Base-by-base conservation (phyloP, 805 yeast genomes). In the Sungouiozyma ichnusensis region DNA sequence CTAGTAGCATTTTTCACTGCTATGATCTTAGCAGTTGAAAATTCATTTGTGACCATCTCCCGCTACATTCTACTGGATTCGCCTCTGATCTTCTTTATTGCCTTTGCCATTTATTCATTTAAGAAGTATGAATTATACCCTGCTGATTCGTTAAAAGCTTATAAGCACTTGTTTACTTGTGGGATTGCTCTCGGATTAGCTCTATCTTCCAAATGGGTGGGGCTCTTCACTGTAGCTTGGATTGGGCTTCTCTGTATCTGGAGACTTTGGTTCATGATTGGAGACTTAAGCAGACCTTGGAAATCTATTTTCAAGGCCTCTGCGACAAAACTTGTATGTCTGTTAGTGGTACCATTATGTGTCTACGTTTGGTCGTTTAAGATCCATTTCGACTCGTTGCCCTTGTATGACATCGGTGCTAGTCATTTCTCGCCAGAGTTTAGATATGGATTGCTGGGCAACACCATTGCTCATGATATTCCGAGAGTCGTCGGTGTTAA, bases 191-290 rank as follows among this genome's bases (percentile, higher is more conserved):
- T 83, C 44, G 94, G 92, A 41, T 66, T 82, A 44, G 82, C 92
- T 3, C 64, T 78, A 16, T 74, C 83, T 18, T 76, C 88, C 27
- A 84, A 84, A 62, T 83, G 92, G 92, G 92, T 83, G 37, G 94
- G 94, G 47, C 64, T 83, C 33, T 83, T 83, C 65, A 84, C 94
- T 16, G 58, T 84, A 44, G 81, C 81, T 3, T 84, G 90, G 90
- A 72, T 78, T 45, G 94, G 92, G 40, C 40, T 71, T 2, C 59
- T 73, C 44, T 80, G 82, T 54, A 58, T 73, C 15, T 66, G 72
- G 58, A 81, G 79, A 53, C 53, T 84, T 48, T 81, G 88, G 88
- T 72, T 81, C 49, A 58, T 76, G 44, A 58, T 81, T 52, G 92
- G 92, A 57, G 92, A 84, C 65, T 67, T 84, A 54, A 56, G 71